These are phyloP conservation scores for Platanus orientalis DNA, from an alignment of 164 flowering plant genomes.

Conservation along the genomic window DNA sequence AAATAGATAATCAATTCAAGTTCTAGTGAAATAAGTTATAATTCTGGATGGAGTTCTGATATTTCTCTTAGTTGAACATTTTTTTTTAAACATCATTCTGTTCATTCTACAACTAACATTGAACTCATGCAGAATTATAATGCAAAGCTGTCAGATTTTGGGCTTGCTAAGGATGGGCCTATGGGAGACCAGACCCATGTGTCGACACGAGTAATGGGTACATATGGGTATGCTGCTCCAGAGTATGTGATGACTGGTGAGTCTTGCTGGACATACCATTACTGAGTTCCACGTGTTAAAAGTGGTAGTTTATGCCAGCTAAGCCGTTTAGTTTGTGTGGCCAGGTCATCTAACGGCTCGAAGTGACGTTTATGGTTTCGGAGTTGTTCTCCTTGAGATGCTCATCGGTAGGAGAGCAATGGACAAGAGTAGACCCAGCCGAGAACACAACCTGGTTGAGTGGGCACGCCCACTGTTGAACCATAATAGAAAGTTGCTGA, in stretches of 20 bases:
- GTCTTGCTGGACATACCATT: constrained; percentile 14
- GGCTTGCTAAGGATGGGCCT: constrained; percentile 95
- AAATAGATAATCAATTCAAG: no score
- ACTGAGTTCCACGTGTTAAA: not conserved
- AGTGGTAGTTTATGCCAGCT: constrained; percentile 1
- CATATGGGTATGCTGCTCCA: constrained; percentile 97
- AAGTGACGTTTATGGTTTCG: constrained; percentile 93
- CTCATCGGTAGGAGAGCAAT: constrained; percentile 82
- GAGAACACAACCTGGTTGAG: constrained; percentile 89
- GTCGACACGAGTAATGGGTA: constrained; percentile 94
- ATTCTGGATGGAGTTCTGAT: no score
- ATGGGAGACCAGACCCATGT: constrained; percentile 98
- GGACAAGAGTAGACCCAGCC: constrained; percentile 86
- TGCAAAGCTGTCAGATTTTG: constrained; percentile 95
- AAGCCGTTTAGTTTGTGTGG: not conserved
- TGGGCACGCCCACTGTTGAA: constrained; percentile 89
- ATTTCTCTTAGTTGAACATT: no score
- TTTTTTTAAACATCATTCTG: no score
- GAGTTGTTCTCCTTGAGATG: constrained; percentile 94
- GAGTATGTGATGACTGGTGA: constrained; percentile 95
- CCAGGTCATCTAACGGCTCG: constrained; percentile 89
- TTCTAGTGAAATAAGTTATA: no score
- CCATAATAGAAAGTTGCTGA: constrained; percentile 59
- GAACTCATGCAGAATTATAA: constrained; percentile 55
- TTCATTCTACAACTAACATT: constrained; percentile 9